Evolutionary conservation across 2,329 filamentous ascomycete species (phyloP).

Genomic region (Ascochyta rabiei): DNA sequence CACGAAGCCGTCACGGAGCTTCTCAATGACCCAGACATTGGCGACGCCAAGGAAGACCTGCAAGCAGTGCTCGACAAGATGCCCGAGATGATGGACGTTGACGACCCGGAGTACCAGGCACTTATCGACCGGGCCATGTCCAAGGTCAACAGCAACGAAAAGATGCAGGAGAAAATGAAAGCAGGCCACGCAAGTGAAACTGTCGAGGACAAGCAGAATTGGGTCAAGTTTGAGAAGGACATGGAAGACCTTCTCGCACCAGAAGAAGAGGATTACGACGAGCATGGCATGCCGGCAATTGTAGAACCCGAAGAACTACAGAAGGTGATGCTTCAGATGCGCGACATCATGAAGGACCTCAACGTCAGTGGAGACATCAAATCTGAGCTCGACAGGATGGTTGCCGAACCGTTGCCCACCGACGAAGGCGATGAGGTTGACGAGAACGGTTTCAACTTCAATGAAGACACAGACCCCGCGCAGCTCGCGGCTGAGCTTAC

Average conservation of each 20-base stretch:
- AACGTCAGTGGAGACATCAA: conserved; percentile 28
- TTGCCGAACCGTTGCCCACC: conserved; percentile 23
- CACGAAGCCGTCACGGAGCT: conserved; percentile 33
- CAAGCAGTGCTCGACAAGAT: conserved; percentile 32
- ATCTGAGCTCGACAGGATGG: conserved; percentile 27
- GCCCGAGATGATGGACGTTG: conserved; percentile 26
- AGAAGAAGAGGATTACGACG: conserved; percentile 10
- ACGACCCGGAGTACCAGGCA: conserved; percentile 30
- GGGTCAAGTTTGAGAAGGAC: not conserved
- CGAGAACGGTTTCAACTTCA: conserved; percentile 10
- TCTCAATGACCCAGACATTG: conserved; percentile 38
- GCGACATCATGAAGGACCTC: conserved; percentile 32
- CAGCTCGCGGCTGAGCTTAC: conserved; percentile 31
- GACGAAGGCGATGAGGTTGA: conserved; percentile 23
- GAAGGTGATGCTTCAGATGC: conserved; percentile 33
- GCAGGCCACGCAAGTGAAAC: conserved; percentile 14
- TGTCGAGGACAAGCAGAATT: conserved; percentile 21
- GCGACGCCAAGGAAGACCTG: conserved; percentile 28
- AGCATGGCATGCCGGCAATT: conserved; percentile 13
- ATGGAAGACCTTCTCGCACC: conserved; percentile 19
- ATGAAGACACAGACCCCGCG: conserved; percentile 26
- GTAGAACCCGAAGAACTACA: conserved; percentile 26
- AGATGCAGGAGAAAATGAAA: conserved; percentile 30
- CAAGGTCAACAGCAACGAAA: conserved; percentile 29
- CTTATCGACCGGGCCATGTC: conserved; percentile 28